A percentile compares a stretch with the other conserved stretches of the same genome.
phyloP scores from a whole-genome alignment of 2,329 filamentous ascomycete genomes.

The Fusarium nanum region DNA sequence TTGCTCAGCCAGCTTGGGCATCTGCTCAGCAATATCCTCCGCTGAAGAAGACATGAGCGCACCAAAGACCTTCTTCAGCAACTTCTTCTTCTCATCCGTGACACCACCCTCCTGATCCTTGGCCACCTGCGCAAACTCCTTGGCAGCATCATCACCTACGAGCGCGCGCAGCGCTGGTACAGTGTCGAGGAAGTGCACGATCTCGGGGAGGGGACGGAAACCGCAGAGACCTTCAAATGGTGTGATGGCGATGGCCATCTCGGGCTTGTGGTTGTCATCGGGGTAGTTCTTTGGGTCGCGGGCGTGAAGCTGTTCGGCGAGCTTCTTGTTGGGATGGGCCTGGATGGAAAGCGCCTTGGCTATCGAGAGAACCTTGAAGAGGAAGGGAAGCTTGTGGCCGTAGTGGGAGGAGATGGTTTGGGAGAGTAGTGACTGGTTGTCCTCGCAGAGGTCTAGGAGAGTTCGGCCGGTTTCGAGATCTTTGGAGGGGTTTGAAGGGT shows the following conservation, averaged over 20 bases:
- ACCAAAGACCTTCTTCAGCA: constrained; percentile 79
- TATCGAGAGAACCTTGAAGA: constrained; percentile 98
- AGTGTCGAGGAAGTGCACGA: constrained; percentile 80
- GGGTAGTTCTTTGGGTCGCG: constrained; percentile 94
- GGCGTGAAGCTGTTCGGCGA: constrained; percentile 85
- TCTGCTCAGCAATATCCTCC: constrained; percentile 65
- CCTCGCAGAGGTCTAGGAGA: constrained; percentile 86
- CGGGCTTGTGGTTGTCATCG: constrained; percentile 99
- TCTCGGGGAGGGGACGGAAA: constrained; percentile 88
- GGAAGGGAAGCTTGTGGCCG: constrained; percentile 86
- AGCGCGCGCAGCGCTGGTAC: constrained; percentile 70
- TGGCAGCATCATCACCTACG: constrained; percentile 72
- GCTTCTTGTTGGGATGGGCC: constrained; percentile 94
- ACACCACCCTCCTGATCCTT: constrained; percentile 55
- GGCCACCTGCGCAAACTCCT: constrained; percentile 64
- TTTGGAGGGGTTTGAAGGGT: constrained; percentile 94
- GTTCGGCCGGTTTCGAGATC: constrained; percentile 86
- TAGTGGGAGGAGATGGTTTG: constrained; percentile 78
- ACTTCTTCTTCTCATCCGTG: constrained; percentile 77
- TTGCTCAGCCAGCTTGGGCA: constrained; percentile 75
- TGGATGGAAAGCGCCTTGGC: constrained; percentile 97
- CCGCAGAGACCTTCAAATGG: constrained; percentile 96
- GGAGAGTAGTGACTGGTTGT: constrained; percentile 86
- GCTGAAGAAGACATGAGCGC: constrained; percentile 83
- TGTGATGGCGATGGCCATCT: constrained; percentile 98